These are phyloP conservation scores for Suillus cothurnatus DNA, from an alignment of 768 basidiomycete genomes.

Conservation along the genomic window DNA sequence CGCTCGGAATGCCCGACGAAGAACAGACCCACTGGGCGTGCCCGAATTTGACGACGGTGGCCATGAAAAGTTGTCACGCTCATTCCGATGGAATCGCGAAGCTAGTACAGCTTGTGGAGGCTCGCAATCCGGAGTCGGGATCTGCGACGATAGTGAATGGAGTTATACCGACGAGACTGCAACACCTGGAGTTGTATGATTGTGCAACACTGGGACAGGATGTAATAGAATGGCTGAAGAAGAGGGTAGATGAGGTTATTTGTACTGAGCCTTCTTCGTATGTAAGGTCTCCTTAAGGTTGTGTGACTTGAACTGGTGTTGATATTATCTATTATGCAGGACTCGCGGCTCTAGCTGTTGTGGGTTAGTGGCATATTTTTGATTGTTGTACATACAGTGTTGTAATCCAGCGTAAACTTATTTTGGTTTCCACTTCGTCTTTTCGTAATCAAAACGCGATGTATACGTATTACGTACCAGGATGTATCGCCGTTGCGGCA, in stretches of 20 bases:
- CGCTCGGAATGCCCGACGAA: conserved; percentile 62
- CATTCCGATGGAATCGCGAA: conserved; percentile 66
- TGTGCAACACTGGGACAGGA: conserved; percentile 69
- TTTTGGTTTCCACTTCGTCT: neutral
- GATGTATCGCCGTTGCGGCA: too few species aligned
- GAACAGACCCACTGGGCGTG: conserved; percentile 63
- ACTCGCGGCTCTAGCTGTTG: conserved; percentile 8
- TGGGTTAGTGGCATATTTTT: conserved; percentile 12
- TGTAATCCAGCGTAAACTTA: conserved; percentile 4
- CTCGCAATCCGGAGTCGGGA: conserved; percentile 60
- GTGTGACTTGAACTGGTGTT: neutral
- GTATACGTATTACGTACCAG: too few species aligned
- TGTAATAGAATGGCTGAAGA: conserved; percentile 68
- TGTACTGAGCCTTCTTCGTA: conserved; percentile 59
- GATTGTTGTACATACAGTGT: conserved; percentile 4
- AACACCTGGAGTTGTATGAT: conserved; percentile 63
- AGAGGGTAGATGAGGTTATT: conserved; percentile 60
- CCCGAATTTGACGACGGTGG: conserved; percentile 60
- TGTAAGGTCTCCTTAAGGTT: conserved; percentile 39
- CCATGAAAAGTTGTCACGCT: conserved; percentile 64
- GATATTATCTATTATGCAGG: conserved; percentile 7
- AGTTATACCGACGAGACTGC: conserved; percentile 55
- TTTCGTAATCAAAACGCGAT: neutral
- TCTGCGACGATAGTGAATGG: conserved; percentile 41
- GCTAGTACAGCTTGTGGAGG: conserved; percentile 72